Evolutionary conservation across 2,329 filamentous ascomycete genomes (phyloP).

Genomic region (Tolypocladium paradoxum): DNA sequence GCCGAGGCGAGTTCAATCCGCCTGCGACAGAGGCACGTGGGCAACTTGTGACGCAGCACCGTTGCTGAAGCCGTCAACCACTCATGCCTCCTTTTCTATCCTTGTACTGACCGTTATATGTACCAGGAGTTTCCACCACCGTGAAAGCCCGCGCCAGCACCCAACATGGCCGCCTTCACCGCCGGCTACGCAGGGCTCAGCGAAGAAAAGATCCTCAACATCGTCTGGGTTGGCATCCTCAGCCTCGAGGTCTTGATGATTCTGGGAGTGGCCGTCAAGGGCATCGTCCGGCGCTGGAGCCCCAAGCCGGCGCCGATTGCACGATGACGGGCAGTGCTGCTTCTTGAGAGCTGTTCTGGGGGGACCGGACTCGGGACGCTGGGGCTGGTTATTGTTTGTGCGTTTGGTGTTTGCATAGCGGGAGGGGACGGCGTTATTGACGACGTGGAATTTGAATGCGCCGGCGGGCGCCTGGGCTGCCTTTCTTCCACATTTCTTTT

Average conservation of each 20-base stretch:
- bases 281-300: slow-evolving; percentile 1
- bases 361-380: not conserved
- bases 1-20: not conserved
- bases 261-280: slow-evolving; percentile 23
- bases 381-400: not conserved
- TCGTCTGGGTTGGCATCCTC: slow-evolving; percentile 36
- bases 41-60: not conserved
- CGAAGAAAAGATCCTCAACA: slow-evolving; percentile 31
- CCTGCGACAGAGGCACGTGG: not conserved
- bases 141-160: slow-evolving; percentile 2
- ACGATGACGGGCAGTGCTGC: not conserved
- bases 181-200: slow-evolving; percentile 17
- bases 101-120: not conserved
- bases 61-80: not conserved
- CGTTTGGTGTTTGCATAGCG: not conserved
- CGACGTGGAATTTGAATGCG: not conserved
- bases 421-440: not conserved
- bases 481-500: not conserved
- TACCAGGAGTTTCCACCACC: not conserved
- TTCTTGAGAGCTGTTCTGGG: not conserved
- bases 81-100: not conserved
- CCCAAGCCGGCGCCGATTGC: not conserved
- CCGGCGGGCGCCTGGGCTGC: not conserved
- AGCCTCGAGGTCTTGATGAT: slow-evolving; percentile 34
- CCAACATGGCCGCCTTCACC: slow-evolving; percentile 13